Base-by-base conservation (phyloP, 2,329 filamentous ascomycete genomes). In the Sporothrix humicola region DNA sequence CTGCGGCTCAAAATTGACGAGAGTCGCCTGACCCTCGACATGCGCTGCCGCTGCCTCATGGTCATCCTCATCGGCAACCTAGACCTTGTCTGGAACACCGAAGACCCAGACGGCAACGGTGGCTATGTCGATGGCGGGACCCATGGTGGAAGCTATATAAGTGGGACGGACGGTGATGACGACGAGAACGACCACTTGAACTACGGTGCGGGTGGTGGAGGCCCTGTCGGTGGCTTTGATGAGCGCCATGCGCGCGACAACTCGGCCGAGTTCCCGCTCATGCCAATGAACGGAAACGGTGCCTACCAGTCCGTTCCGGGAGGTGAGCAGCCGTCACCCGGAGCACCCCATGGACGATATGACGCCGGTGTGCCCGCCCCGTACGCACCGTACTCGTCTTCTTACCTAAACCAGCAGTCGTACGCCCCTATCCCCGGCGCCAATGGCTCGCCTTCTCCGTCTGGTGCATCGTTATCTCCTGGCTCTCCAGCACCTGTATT, bases 51-150 rank as follows among this genome's bases (percentile, higher is more conserved):
- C 58, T 76, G 75, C 61, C 74, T 80, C n/a, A 77, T 79, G 76
- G 42, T 78, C n/a, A 77, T 80, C 8, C 76, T 79, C 3, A 78
- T 79, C 17, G 78, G 78, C 0, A 79, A 79, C 52, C 76, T 79
- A 4, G 78, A 80, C 48, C 73, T 79, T n/a, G 72, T 70, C 61
- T 77, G 74, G 76, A 73, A 74, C 37, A 74, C 75, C n/a, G 69
- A 70, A 23, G 71, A 69, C 23, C 70, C 71, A n/a, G n/a, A 46
- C 52, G 48, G 68, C 6, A n/a, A 66, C 12, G 59, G 66, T 31
- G 71, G 73, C 17, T 66, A 73, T 50, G 56, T 73, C 3, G 72
- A 74, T 9, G 69, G 59, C 8, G 69, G 70, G 12, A 59, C 56
- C 2, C 63, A 71, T 26, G 46, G 31, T 10, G 9, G 61, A 44